Conservation (phyloP, 2,329 filamentous ascomycete species). For the Aureobasidium vineae region DNA sequence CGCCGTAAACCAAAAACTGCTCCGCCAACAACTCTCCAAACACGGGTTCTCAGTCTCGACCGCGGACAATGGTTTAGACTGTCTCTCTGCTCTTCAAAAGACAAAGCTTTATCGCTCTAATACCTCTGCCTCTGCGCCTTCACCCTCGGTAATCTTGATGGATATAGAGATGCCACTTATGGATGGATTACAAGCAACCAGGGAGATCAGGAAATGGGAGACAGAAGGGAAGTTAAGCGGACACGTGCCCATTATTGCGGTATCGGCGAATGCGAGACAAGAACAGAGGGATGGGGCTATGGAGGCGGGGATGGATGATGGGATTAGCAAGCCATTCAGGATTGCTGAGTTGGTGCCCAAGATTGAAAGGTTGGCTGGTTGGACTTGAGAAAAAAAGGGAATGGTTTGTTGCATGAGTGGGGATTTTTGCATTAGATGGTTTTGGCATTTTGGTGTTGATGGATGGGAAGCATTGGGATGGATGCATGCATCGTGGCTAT, state of each 20-base stretch:
- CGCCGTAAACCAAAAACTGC: slow-evolving; percentile 44
- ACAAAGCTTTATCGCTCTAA: slow-evolving; percentile 28
- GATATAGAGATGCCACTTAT: slow-evolving; percentile 71
- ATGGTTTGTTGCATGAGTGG: neutral
- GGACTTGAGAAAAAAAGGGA: neutral
- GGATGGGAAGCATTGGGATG: neutral
- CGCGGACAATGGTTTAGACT: slow-evolving; percentile 42
- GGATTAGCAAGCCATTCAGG: slow-evolving; percentile 29
- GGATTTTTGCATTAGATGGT: neutral
- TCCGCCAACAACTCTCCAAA: slow-evolving; percentile 41
- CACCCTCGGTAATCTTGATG: slow-evolving; percentile 60
- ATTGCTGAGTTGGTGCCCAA: slow-evolving; percentile 25
- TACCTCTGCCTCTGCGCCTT: neutral
- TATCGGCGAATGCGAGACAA: slow-evolving; percentile 72
- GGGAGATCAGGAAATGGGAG: slow-evolving; percentile 66
- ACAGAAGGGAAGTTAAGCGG: slow-evolving; percentile 58
- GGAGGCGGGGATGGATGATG: slow-evolving; percentile 62
- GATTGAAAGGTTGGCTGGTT: slow-evolving; percentile 16
- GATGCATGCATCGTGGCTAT: neutral
- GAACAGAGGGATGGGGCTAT: slow-evolving; percentile 72
- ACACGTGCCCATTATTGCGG: slow-evolving; percentile 73
- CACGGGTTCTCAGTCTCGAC: slow-evolving; percentile 41
- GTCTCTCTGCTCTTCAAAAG: slow-evolving; percentile 37
- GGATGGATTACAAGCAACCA: slow-evolving; percentile 71
- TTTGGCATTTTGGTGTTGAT: neutral